These are phyloP conservation scores for Plasmodium blacklocki DNA, from an alignment of 169 alveolate species.

Conservation along the genomic window DNA sequence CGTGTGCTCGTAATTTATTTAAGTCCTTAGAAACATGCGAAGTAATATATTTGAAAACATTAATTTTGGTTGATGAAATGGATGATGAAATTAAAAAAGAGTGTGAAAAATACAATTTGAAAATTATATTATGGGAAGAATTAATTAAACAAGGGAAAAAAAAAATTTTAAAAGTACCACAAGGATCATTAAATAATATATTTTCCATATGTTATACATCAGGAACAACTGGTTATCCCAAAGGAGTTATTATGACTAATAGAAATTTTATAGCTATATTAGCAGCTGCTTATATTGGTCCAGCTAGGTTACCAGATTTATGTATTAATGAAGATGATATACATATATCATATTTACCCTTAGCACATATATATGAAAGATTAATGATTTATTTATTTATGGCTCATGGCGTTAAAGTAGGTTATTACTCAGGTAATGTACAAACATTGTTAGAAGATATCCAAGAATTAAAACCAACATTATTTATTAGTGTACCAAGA, in stretches of 20 bases:
- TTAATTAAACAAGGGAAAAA: constrained; percentile 76
- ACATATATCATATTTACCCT: constrained; percentile 94
- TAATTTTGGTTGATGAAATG: constrained; percentile 48
- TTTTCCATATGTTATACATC: constrained; percentile 96
- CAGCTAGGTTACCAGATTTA: constrained; percentile 28
- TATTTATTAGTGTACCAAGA: constrained; percentile 97
- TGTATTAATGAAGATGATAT: constrained; percentile 81
- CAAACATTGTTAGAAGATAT: constrained; percentile 93
- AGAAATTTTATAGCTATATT: constrained; percentile 56
- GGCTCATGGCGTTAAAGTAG: constrained; percentile 86
- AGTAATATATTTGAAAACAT: constrained; percentile 17
- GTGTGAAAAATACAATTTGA: constrained; percentile 28
- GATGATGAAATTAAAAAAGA: constrained; percentile 49
- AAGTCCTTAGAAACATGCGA: constrained; percentile 48
- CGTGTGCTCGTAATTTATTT: constrained; percentile 45
- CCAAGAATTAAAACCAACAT: constrained; percentile 93
- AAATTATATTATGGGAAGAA: constrained; percentile 79
- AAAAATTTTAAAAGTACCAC: constrained; percentile 76
- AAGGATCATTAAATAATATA: constrained; percentile 85
- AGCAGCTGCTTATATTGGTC: constrained; percentile 10
- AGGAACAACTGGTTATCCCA: constrained; percentile 98
- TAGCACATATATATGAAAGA: constrained; percentile 97
- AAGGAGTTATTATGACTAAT: constrained; percentile 96
- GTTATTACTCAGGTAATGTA: constrained; percentile 93
- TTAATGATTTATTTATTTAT: constrained; percentile 81